Percentiles rank a stretch among this genome's conserved stretches.
Conservation (phyloP, 2,329 filamentous ascomycete genomes). For the Plenodomus lindquistii region DNA sequence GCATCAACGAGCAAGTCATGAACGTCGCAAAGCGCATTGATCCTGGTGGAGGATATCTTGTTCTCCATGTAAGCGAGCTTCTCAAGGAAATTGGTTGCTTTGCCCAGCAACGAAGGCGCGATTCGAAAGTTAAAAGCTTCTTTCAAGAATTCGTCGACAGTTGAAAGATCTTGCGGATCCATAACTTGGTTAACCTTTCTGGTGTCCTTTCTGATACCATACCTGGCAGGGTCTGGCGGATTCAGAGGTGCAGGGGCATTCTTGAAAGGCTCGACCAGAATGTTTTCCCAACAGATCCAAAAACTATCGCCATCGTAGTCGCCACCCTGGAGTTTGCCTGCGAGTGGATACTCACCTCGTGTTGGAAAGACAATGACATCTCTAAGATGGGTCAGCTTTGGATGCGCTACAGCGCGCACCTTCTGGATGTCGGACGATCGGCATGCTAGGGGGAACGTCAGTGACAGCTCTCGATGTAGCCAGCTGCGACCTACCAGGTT, state of each 20-base stretch:
- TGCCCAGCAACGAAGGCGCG: constrained; percentile 62
- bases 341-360: constrained; percentile 64
- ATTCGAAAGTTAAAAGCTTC: constrained; percentile 63
- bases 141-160: constrained; percentile 54
- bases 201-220: constrained; percentile 57
- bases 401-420: constrained; percentile 54
- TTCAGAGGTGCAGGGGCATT: constrained; percentile 59
- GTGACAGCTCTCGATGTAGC: not conserved
- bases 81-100: constrained; percentile 67
- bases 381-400: constrained; percentile 67
- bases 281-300: constrained; percentile 75
- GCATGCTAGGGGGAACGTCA: constrained; percentile 50
- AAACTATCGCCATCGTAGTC: constrained; percentile 82
- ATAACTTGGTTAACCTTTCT: constrained; percentile 54
- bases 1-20: constrained; percentile 54
- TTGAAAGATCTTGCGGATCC: constrained; percentile 18
- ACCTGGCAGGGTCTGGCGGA: constrained; percentile 52
- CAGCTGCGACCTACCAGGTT: constrained; percentile 52
- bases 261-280: constrained; percentile 67
- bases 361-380: constrained; percentile 80
- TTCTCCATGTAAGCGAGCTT: constrained; percentile 59
- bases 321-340: constrained; percentile 73
- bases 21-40: constrained; percentile 42
- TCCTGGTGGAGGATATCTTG: constrained; percentile 19
- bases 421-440: constrained; percentile 74